Base-by-base conservation (phyloP, 2,329 filamentous ascomycete species). In the Apiospora pterosperma region DNA sequence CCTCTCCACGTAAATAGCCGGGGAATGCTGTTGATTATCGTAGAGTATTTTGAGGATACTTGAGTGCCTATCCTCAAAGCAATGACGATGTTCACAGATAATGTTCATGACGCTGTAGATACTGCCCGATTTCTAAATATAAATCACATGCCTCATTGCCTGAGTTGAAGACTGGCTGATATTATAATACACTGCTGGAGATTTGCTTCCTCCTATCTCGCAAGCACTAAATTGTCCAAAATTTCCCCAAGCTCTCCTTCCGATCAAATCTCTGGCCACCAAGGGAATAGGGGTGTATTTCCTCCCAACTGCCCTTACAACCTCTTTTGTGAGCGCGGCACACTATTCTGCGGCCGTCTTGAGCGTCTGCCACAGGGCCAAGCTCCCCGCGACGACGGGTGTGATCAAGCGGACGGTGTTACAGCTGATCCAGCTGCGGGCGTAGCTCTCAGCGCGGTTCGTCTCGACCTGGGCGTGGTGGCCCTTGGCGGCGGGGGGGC, bases 321-420 rank as follows among this genome's bases (percentile, higher is more conserved):
- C 44, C 4, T 52, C 23, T 16, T 31, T 31, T 25, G 4, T 21
- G n/a, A 16, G 12, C 14, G 12, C 44, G 8, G 14, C 14, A 3
- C 5, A 7, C 23, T 55, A 55, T 1, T n/a, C 11, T 10, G 16
- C 48, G 16, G 19, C 36, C n/a, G 11, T 7, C 58, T 60, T 38
- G 23, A 76, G 31, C 67, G 67, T 68, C 68, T 77, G 70, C 65
- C 76, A 75, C 48, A 78, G 64, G 36, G 76, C 76, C 62, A 77
- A 59, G 3, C 69, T 72, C 1, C 76, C 76, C 12, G 76, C 76
- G 25, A 79, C 67, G 12, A 74, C 55, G 7, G 77, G 76, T 39
- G 74, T 77, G 36, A 78, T 71, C 63, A 78, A 62, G 25, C 76
- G 71, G 28, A 78, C 73, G 14, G 73, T 68, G 63, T 78, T 78